Evolutionary conservation across 2,329 filamentous ascomycete species (phyloP), one percentile per base, ranked within the genome.

Genomic region (Grosmannia huntii): DNA sequence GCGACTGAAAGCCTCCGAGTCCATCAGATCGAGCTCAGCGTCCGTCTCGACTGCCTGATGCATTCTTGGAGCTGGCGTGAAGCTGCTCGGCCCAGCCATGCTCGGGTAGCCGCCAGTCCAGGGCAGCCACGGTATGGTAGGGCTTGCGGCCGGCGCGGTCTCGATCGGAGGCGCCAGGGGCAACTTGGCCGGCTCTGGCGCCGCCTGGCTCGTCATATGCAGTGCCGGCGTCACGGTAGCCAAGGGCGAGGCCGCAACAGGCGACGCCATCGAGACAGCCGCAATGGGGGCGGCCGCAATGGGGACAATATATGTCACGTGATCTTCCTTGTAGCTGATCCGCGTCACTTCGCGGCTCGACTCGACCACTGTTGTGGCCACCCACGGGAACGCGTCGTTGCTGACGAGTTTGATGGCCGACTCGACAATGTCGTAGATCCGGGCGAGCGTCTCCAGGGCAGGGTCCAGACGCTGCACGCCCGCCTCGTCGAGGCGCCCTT

Each of bases 1-100:
- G 66, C 79, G 75, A 57, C 73, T 70, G 44, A 74, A 72, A 59
- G 80, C 73, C 27, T 77, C 72, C 4, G 63, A 67, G 41, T 74
- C 72, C 21, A 71, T 41, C 12, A 57, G 38, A 16, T 62, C 62
- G 1, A 61, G 49, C 12, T 63, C 60, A 11, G 55, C 10, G 28
- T 60, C 66, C 9, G 11, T 21, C 10, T 46, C 16, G 4, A 3
- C 19, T 3, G n/a, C 23, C 27, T 25, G 10, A 7, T 14, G 38
- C 14, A n/a, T 14, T 4, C 11, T 19, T 16, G 52, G 14, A n/a
- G 46, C 14, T 19, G 31, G 10, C 31, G 33, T 23, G 12, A 28
- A 36, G 55, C 16, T 23, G 33, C 23, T 44, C 9, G 44, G 12
- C 19, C 11, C 19, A 25, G 44, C 5, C n/a, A 56, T 14, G 23